Evolutionary conservation across 2,329 filamentous ascomycete species (phyloP).

Genomic region (Ceratocystis cacaofunesta): DNA sequence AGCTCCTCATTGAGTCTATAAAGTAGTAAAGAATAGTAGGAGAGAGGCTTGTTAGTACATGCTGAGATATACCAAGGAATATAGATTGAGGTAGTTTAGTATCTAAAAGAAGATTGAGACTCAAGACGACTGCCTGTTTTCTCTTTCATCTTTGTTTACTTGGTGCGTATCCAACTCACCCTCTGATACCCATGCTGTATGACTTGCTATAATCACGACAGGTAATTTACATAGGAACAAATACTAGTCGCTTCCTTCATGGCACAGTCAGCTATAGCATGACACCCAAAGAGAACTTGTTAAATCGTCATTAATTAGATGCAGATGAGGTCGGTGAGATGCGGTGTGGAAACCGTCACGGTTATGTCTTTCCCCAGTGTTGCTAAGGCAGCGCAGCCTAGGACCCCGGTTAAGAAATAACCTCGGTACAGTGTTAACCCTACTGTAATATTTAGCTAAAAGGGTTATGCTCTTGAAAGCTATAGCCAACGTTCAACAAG

Average conservation of each 20-base stretch:
- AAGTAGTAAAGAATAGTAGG: too few species aligned
- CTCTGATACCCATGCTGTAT: conserved; percentile 48
- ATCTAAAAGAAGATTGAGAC: neutral
- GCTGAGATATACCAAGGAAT: neutral
- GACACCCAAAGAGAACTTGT: too few species aligned
- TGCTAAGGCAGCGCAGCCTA: neutral
- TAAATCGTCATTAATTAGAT: too few species aligned
- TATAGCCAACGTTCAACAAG: neutral
- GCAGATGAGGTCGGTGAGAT: neutral
- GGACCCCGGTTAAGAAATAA: neutral
- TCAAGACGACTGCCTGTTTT: too few species aligned
- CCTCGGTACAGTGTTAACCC: neutral
- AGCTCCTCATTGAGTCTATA: conserved; percentile 79
- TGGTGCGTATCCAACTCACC: conserved; percentile 27
- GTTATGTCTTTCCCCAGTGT: neutral
- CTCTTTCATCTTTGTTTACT: neutral
- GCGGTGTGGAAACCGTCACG: neutral
- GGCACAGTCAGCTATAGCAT: too few species aligned
- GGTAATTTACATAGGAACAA: too few species aligned
- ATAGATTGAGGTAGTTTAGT: neutral
- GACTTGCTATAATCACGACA: neutral
- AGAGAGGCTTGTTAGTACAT: neutral
- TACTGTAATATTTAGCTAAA: neutral
- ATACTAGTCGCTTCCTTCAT: too few species aligned
- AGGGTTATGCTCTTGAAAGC: neutral